phyloP scores from a whole-genome alignment of 1,284 basidiomycete genomes.

The Coniferiporia weirii region DNA sequence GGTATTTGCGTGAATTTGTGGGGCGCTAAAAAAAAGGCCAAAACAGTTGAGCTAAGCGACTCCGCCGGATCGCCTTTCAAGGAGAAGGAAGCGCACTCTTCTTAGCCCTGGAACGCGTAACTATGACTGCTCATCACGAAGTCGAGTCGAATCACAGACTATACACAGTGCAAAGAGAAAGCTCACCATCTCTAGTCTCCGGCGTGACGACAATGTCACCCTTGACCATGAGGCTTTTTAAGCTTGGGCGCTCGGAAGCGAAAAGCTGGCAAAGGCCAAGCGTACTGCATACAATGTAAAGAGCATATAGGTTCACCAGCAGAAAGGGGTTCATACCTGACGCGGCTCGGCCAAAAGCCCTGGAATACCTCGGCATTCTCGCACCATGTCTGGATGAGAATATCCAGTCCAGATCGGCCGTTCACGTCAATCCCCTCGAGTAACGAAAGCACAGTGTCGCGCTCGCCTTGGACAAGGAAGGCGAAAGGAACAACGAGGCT shows the following conservation, averaged over 20 bases:
- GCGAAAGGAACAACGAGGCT: constrained; percentile 90
- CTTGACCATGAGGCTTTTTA: constrained; percentile 73
- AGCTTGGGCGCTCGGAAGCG: constrained; percentile 53
- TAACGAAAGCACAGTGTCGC: constrained; percentile 69
- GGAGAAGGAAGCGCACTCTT: constrained; percentile 49
- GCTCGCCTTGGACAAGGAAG: constrained; percentile 84
- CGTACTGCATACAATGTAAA: constrained; percentile 37
- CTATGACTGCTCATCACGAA: constrained; percentile 62
- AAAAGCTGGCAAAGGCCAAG: constrained; percentile 81
- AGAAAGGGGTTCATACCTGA: constrained; percentile 41
- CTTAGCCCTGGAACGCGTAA: constrained; percentile 90
- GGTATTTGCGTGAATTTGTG: constrained; percentile 81
- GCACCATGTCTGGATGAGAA: constrained; percentile 87
- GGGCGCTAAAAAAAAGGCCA: constrained; percentile 48
- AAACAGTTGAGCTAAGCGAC: constrained; percentile 1
- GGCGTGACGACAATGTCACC: constrained; percentile 88
- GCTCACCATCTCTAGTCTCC: constrained; percentile 74
- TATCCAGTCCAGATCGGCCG: constrained; percentile 63
- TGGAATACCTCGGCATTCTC: constrained; percentile 93
- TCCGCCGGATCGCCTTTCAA: constrained; percentile 18
- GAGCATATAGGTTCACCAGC: not conserved
- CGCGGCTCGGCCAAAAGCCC: constrained; percentile 86
- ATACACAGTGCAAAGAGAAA: not conserved
- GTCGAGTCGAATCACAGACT: constrained; percentile 17
- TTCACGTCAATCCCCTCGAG: constrained; percentile 61